Conservation (phyloP, 495 filamentous ascomycete species). For the Neurospora sp. region DNA sequence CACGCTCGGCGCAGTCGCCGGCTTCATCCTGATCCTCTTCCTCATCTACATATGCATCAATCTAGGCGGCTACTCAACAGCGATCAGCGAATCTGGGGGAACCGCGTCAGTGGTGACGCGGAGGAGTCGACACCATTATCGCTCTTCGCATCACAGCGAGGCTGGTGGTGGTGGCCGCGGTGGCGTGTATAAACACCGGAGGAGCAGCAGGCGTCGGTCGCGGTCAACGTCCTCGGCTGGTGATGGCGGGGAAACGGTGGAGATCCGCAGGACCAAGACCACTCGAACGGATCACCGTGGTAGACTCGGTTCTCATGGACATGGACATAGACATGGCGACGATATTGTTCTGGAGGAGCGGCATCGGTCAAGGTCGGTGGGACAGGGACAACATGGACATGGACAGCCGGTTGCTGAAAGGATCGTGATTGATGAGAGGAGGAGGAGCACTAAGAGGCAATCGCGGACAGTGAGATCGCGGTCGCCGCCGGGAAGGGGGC, state of each 20-base stretch:
- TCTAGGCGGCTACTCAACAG: conserved; percentile 24
- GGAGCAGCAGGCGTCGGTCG: not conserved
- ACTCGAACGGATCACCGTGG: conserved; percentile 17
- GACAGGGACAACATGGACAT: conserved; percentile 1
- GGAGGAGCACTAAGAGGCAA: conserved; percentile 6
- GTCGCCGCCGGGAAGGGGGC: not conserved
- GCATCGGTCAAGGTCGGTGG: conserved; percentile 14
- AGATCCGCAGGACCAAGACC: conserved; percentile 25
- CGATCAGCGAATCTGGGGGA: conserved; percentile 13
- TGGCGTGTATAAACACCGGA: not conserved
- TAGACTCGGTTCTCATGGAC: conserved; percentile 26
- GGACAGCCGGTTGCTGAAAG: conserved; percentile 26
- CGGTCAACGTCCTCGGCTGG: not conserved
- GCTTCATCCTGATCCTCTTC: conserved; percentile 68
- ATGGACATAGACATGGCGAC: conserved; percentile 10
- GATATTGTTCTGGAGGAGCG: conserved; percentile 6
- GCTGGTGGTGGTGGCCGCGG: not conserved
- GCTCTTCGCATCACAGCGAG: conserved; percentile 3
- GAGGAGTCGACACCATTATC: conserved; percentile 17
- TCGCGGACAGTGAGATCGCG: not conserved
- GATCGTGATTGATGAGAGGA: conserved; percentile 31
- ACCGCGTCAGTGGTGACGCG: conserved; percentile 30
- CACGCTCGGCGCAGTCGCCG: conserved; percentile 71
- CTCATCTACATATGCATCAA: conserved; percentile 60
- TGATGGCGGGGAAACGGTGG: conserved; percentile 21